Evolutionary conservation across 768 basidiomycete species (phyloP), one percentile per base, ranked within the genome.

Genomic region (Lenzites betulinus): DNA sequence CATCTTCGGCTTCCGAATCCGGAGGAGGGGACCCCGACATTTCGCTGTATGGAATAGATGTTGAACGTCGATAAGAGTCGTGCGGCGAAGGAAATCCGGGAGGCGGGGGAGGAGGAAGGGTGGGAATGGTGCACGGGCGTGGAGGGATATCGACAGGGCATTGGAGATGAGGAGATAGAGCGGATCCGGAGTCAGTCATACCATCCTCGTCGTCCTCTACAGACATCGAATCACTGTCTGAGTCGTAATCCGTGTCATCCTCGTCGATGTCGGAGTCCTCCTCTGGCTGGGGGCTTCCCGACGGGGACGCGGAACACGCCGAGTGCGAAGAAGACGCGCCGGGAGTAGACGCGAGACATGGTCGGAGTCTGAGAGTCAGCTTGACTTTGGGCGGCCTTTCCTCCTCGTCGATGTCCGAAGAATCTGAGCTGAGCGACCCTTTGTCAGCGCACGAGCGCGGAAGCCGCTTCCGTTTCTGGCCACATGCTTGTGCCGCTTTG

Each of bases 1-100:
- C 83, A 18, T 81, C 77, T 54, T 87, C 86, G 61, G 83, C 83
- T 58, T 85, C 85, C 3, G 86, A 89, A 65, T 90, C 88, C 3
- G 89, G 89, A 13, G 89, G 89, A 1, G 85, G 87, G 0, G 89
- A 71, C 15, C 58, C 66, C 6, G 67, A 88, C 13, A 84, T 83
- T 46, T 78, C 70, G 42, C 82, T 86, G 69, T 75, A 78, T 2
- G 84, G 75, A 16, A 85, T 73, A 8, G 87, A 87, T 7, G 85
- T 82, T 1, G 86, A 86, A 39, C 85, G 86, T 58, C 79, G 81
- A 77, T 66, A 61, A 7, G 30, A 11, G 1, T 26, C 38, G 7
- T n/a, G 15, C 6, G 47, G 51, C 5, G 38, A 22, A 39, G 55
- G 67, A 65, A 64, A 18, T 67, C 69, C 49, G 69, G 67, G 20